Evolutionary conservation across 164 flowering plant species (phyloP).

Genomic region (Chimonanthus salicifolius): DNA sequence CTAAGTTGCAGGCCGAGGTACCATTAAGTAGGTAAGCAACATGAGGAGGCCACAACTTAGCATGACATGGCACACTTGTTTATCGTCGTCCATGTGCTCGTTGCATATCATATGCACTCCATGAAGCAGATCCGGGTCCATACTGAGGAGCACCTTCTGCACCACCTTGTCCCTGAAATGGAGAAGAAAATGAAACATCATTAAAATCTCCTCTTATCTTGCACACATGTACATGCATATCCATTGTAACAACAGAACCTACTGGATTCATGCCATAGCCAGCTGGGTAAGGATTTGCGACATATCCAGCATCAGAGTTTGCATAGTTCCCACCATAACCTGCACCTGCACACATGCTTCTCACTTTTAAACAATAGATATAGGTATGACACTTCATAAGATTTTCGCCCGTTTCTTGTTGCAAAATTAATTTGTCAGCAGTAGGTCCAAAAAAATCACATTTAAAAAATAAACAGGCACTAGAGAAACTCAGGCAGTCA

Average conservation of each 20-base stretch:
- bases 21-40: constrained; percentile 19
- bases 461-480: too few relatives aligned
- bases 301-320: constrained; percentile 62
- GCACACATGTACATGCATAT: not conserved
- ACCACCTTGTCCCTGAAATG: constrained; percentile 55
- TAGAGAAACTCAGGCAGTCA: too few relatives aligned
- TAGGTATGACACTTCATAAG: too few relatives aligned
- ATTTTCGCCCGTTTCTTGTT: too few relatives aligned
- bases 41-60: constrained; percentile 13
- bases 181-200: not conserved
- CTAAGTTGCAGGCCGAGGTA: constrained; percentile 25
- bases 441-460: too few relatives aligned
- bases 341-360: constrained; percentile 27
- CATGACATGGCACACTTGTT: constrained; percentile 18
- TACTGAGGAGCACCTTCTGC: constrained; percentile 63
- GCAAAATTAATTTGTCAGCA: too few relatives aligned
- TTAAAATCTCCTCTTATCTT: too few relatives aligned
- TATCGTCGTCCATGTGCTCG: constrained; percentile 76
- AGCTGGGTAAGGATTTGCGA: constrained; percentile 60
- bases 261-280: constrained; percentile 73
- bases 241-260: constrained; percentile 22
- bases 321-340: constrained; percentile 60
- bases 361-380: not conserved
- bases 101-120: constrained; percentile 85
- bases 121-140: constrained; percentile 68